Conservation (phyloP, 345 rosid genomes). For the Corymbia maculata region DNA sequence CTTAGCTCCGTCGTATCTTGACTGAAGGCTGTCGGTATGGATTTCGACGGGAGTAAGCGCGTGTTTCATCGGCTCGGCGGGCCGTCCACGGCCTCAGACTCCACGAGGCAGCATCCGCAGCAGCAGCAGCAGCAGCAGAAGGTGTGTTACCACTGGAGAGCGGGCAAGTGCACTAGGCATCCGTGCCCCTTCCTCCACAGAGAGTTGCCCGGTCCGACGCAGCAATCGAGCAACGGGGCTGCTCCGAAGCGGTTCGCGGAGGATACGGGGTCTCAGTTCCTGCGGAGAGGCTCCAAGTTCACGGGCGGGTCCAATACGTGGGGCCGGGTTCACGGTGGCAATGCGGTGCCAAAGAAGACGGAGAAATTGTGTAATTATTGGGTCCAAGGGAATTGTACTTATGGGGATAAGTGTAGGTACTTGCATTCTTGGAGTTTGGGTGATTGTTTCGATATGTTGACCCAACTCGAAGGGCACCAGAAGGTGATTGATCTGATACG, state of each 20-base stretch:
- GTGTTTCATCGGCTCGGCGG: constrained; percentile 65
- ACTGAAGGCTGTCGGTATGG: constrained; percentile 23
- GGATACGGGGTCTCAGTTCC: constrained; percentile 41
- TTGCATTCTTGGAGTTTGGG: constrained; percentile 94
- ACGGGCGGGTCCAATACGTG: constrained; percentile 23
- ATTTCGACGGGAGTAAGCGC: constrained; percentile 68
- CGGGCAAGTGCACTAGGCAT: constrained; percentile 63
- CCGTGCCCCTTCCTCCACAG: constrained; percentile 74
- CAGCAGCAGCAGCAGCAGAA: constrained; percentile 17
- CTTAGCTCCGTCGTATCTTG: neutral
- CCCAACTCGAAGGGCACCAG: constrained; percentile 86
- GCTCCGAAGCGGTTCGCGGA: constrained; percentile 52
- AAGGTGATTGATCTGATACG: constrained; percentile 28
- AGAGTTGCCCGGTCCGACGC: constrained; percentile 46
- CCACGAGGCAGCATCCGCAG: constrained; percentile 18
- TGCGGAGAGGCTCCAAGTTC: constrained; percentile 50
- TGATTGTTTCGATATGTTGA: constrained; percentile 56
- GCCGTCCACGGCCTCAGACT: constrained; percentile 12
- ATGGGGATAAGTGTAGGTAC: constrained; percentile 70
- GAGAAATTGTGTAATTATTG: constrained; percentile 79
- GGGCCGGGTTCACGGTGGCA: constrained; percentile 43
- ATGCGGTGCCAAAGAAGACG: constrained; percentile 31
- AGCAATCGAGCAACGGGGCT: constrained; percentile 18
- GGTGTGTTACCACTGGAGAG: constrained; percentile 84
- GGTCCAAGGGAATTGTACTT: constrained; percentile 76